Evolutionary conservation across 1,284 basidiomycete species (phyloP).

Genomic region (Schizopora paradoxa): DNA sequence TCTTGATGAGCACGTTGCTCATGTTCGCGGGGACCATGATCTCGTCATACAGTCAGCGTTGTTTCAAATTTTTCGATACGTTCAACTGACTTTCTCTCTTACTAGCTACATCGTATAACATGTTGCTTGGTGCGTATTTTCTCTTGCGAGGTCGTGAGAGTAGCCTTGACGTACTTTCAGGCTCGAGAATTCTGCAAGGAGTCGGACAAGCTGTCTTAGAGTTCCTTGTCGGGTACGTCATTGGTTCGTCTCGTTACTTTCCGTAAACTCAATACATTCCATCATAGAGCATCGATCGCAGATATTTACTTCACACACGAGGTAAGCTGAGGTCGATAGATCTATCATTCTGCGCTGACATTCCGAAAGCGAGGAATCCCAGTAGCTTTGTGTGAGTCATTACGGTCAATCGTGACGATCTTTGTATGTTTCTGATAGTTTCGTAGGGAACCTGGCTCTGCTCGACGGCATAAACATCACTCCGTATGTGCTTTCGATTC

Average conservation of each 20-base stretch:
- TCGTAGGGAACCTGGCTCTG: conserved; percentile 18
- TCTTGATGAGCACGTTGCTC: conserved; percentile 14
- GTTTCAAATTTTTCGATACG: neutral
- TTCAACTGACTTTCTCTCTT: too few relatives aligned
- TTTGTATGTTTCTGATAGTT: neutral
- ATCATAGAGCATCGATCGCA: conserved; percentile 9
- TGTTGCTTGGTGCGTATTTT: conserved; percentile 7
- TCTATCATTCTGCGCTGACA: neutral
- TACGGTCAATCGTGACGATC: neutral
- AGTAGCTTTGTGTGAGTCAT: conserved; percentile 7
- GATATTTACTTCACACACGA: conserved; percentile 21
- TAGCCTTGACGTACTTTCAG: neutral
- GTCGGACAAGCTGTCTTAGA: conserved; percentile 28
- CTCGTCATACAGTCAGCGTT: conserved; percentile 7
- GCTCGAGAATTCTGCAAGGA: conserved; percentile 26
- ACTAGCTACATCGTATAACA: conserved; percentile 17
- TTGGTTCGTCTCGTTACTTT: neutral
- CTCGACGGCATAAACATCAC: conserved; percentile 20
- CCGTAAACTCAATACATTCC: neutral
- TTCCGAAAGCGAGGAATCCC: conserved; percentile 7
- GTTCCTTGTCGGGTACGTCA: conserved; percentile 23
- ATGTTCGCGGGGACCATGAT: conserved; percentile 18
- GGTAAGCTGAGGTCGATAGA: conserved; percentile 1
- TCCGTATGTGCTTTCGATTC: conserved; percentile 5
- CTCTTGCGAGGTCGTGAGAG: neutral